A percentile compares a stretch with the other conserved stretches of the same genome.
Conservation (phyloP, 192 early-diverging fungal species). For the Gryganskiella cystojenkinii region DNA sequence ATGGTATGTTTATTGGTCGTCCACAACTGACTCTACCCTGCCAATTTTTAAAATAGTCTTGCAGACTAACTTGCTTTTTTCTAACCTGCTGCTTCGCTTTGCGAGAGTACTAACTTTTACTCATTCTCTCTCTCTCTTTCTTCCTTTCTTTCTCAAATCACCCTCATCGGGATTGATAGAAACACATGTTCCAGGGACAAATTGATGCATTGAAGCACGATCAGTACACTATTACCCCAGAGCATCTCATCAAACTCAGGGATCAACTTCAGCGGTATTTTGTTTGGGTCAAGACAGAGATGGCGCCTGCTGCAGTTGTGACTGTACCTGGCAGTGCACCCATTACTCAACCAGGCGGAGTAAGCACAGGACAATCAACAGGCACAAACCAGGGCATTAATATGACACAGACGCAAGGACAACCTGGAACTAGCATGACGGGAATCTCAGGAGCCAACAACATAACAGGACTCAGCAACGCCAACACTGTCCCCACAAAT, state of each 20-base stretch:
- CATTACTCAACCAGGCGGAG: no score
- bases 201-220: slow-evolving; percentile 55
- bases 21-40: no score
- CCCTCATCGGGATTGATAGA: slow-evolving; percentile 20
- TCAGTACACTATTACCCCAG: slow-evolving; percentile 57
- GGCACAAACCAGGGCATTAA: no score
- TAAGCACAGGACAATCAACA: no score
- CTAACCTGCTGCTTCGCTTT: no score
- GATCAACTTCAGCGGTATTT: slow-evolving; percentile 62
- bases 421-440: no score
- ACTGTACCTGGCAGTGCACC: not conserved
- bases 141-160: not conserved
- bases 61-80: no score
- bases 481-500: slow-evolving; percentile 2
- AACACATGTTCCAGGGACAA: slow-evolving; percentile 66
- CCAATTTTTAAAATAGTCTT: no score
- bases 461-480: slow-evolving; percentile 19
- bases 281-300: slow-evolving; percentile 55
- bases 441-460: slow-evolving; percentile 3
- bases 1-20: no score
- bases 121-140: no score
- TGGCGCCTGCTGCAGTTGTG: not conserved
- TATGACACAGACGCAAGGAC: no score
- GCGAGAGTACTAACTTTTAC: no score
- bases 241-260: slow-evolving; percentile 56